Evolutionary conservation across 352 stramenopile genomes (phyloP), one percentile per base, ranked within the genome.

Genomic region (Aphanomyces cochlioides): DNA sequence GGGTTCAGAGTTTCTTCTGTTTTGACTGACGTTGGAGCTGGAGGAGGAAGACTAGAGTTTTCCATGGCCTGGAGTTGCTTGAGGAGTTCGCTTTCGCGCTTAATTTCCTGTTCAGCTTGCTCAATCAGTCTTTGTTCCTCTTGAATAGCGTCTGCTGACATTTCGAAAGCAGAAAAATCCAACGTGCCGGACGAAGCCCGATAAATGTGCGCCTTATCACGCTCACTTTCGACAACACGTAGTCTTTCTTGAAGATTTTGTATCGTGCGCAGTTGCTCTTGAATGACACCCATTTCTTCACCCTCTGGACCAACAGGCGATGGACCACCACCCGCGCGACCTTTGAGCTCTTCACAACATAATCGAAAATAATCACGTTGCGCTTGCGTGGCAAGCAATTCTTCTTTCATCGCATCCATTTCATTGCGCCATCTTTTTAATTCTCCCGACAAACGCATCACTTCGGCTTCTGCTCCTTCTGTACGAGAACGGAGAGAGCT

Each of bases 381-480:
- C 39, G 85, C 82, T 75, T 95, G 87, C 2, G 87, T 85, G 37
- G 82, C 80, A n/a, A 95, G 90, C 84, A 92, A 90, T 64, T 95
- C 85, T 72, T 92, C 83, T 54, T 83, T 92, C 63, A 93, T 71
- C n/a, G 85, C 77, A 54, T 95, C 87, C 48, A 93, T 78, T 60
- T 92, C 85, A 1, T 74, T 88, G 41, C 89, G 88, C 53, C 80
- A 83, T 40, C 87, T 84, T 77, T 95, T 95, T 4, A 93, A 59
- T 47, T 95, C 87, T 7, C 75, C 75, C 1, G 82, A 92, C 34
- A 95, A 72, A 17, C 87, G 81, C 54, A 76, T 74, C 7, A 95
- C 85, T 66, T 95, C 87, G n/a, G 78, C 84, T 66, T 95, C 87
- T 12, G 87, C 87, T 47, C 78, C 91, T 67, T 95, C 87, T 3